A percentile compares a stretch with the other conserved stretches of the same genome.
phyloP scores from a whole-genome alignment of 2,329 filamentous ascomycete genomes.

The Fusarium sp. region DNA sequence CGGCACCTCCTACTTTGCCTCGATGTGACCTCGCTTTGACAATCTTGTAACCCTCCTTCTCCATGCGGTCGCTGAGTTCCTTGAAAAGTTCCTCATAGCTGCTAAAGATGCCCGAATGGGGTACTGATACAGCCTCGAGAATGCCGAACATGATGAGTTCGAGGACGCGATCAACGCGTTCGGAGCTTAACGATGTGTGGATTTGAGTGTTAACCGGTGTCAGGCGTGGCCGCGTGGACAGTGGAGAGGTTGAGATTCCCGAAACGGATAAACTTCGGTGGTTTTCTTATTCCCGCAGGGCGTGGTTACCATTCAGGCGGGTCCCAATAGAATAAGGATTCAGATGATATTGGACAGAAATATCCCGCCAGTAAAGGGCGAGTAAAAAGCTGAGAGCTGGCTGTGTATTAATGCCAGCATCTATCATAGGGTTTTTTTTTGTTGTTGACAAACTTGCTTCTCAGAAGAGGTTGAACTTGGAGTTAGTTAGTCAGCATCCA shows the following conservation, averaged over 20 bases:
- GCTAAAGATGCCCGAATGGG: constrained; percentile 49
- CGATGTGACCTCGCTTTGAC: constrained; percentile 57
- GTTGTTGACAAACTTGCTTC: no score
- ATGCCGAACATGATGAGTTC: constrained; percentile 54
- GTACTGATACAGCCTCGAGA: constrained; percentile 52
- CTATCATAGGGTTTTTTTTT: no score
- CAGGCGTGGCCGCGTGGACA: constrained; percentile 36
- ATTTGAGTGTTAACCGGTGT: constrained; percentile 45
- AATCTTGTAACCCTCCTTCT: constrained; percentile 57
- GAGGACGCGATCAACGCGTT: constrained; percentile 42
- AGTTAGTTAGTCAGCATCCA: no score
- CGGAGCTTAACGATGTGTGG: constrained; percentile 42
- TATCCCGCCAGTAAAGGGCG: no score
- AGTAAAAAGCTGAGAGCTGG: no score
- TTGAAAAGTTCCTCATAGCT: constrained; percentile 55
- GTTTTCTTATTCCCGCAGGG: not conserved
- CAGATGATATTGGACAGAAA: no score
- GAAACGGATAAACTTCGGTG: constrained; percentile 40
- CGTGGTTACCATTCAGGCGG: no score
- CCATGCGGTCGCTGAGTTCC: constrained; percentile 53
- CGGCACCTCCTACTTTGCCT: constrained; percentile 52
- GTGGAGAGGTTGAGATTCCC: constrained; percentile 38
- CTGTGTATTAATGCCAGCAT: no score
- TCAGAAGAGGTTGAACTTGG: no score
- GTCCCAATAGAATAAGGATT: no score